Percentiles rank a stretch among this genome's conserved stretches.
phyloP scores from a whole-genome alignment of 2,329 filamentous ascomycete species.

The Aureobasidium lini region DNA sequence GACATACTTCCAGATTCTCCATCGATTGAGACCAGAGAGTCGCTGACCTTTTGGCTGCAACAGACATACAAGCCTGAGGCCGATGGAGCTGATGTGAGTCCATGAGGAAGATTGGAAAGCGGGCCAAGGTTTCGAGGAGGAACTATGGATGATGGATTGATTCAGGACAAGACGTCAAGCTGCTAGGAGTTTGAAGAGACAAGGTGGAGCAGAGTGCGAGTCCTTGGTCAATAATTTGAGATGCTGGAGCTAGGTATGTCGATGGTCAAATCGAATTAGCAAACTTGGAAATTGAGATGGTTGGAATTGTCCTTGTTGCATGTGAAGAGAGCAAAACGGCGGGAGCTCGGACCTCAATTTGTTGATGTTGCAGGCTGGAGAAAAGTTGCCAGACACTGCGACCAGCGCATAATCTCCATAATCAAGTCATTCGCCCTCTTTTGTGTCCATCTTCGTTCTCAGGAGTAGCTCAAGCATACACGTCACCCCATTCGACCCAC shows the following conservation, averaged over 20 bases:
- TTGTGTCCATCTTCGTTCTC: neutral
- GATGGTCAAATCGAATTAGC: neutral
- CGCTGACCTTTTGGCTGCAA: neutral
- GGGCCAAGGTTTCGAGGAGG: too few species aligned
- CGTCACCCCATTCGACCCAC: neutral
- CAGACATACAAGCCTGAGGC: neutral
- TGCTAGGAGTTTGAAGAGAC: too few species aligned
- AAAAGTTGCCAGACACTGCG: slow-evolving; percentile 9
- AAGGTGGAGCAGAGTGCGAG: too few species aligned
- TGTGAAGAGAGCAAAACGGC: neutral
- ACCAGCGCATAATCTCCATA: neutral
- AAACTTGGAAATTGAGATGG: too few species aligned
- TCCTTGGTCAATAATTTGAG: too few species aligned
- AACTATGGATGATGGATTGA: too few species aligned
- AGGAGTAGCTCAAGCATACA: neutral
- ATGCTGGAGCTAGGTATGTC: too few species aligned
- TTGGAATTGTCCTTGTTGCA: neutral
- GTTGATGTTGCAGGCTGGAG: neutral
- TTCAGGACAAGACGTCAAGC: too few species aligned
- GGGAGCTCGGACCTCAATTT: neutral
- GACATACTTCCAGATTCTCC: neutral
- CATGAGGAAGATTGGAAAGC: neutral
- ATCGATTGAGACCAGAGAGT: neutral
- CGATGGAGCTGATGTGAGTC: neutral
- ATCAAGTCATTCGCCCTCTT: neutral